Percentiles rank a stretch among this genome's conserved stretches.
Conservation (phyloP, 257 asterid genomes). For the Fraxinus excelsior region DNA sequence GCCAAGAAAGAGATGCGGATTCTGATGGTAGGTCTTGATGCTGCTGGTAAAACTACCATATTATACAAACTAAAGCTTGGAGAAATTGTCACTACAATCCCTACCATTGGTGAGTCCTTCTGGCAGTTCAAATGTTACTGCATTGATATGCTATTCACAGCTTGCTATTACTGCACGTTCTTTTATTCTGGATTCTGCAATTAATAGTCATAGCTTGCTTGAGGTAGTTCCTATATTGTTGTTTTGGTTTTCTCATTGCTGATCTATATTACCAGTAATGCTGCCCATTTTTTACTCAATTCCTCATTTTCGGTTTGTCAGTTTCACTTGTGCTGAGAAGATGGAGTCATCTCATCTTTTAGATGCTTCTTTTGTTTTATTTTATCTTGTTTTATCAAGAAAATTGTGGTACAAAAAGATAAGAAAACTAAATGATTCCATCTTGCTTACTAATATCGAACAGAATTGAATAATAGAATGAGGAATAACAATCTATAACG, state of each 20-base stretch:
- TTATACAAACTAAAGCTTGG: constrained; percentile 49
- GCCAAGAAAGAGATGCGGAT: constrained; percentile 50
- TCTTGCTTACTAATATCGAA: not conserved
- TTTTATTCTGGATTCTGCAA: not conserved
- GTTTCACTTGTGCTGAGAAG: not conserved
- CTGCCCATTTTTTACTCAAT: not conserved
- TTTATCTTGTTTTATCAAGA: not conserved
- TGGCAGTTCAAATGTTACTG: not conserved
- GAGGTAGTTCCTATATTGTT: not conserved
- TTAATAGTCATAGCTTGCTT: not conserved
- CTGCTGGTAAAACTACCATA: constrained; percentile 49
- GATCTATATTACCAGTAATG: not conserved
- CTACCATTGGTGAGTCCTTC: constrained; percentile 38
- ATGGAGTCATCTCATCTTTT: not conserved
- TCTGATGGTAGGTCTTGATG: constrained; percentile 49
- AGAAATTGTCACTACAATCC: constrained; percentile 47
- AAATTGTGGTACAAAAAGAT: not conserved
- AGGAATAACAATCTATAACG: not conserved
- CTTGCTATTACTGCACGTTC: not conserved
- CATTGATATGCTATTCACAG: not conserved
- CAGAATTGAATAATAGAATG: not conserved
- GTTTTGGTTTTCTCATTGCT: not conserved
- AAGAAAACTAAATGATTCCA: not conserved
- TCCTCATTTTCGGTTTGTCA: not conserved
- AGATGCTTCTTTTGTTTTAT: not conserved